Base-by-base conservation (phyloP, 129 eudicot species). In the Smallanthus sonchifolius region DNA sequence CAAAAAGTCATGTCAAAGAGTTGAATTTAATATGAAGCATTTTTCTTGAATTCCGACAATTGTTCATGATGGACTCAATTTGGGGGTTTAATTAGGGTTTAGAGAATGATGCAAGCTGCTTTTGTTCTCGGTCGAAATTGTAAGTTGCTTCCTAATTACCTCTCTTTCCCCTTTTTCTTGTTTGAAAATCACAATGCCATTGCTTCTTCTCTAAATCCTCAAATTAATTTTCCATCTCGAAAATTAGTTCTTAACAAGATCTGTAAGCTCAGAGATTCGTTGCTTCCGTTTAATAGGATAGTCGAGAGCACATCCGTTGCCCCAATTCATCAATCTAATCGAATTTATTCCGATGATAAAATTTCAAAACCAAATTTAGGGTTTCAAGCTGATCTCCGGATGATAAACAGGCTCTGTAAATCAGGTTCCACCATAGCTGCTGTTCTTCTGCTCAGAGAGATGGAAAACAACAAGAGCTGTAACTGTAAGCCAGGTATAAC, bases 1-100 rank as follows among this genome's bases (percentile, higher is more conserved):
- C 0, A 24, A 24, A 24, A 24, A 24, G 30, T 24, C 30, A 0
- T 24, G 30, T 20, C 56, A 48, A 14, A 48, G 34, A 24, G 14
- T 57, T 28, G 15, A 57, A 10, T 1, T 10, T 19, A 7, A 17
- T 11, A 55, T 24, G 35, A 55, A 11, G 4, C 16, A 28, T 10
- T 24, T 32, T 10, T 28, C 28, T 2, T 63, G 30, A 62, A 47
- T 36, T 36, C 54, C 19, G 0, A 34, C 28, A 8, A 9, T 30
- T 19, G 59, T 73, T 43, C 77, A 73, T 60, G 36, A 73, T 60
- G 45, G 59, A 45, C 30, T 49, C 28, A 14, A 35, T 63, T 63
- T 63, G 4, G 47, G 56, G 72, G 77, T 70, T 77, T 70, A 61
- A 14, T 65, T 64, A 79, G 78, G 83, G 78, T 79, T 79, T 79